Evolutionary conservation across 2,329 filamentous ascomycete species (phyloP).

Genomic region (Fusarium albosuccineum): DNA sequence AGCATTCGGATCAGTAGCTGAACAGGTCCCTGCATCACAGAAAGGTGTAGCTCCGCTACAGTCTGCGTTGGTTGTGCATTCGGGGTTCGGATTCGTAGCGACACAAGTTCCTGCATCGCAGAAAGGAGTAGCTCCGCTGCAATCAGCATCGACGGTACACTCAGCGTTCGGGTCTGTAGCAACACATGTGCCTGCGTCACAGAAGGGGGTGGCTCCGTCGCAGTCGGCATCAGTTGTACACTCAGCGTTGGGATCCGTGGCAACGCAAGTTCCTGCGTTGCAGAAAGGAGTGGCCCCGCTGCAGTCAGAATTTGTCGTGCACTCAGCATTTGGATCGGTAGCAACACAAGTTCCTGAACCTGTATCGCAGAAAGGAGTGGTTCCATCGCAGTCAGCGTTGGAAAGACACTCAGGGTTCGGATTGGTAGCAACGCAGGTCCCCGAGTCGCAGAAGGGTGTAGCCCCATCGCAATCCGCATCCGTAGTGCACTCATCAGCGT

Average conservation of each 20-base stretch:
- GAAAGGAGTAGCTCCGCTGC: not conserved
- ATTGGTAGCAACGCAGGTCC: not conserved
- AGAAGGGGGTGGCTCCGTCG: no score
- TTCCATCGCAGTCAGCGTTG: not conserved
- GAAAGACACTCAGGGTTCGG: not conserved
- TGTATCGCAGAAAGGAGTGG: not conserved
- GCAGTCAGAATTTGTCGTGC: slow-evolving; percentile 2
- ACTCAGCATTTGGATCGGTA: not conserved
- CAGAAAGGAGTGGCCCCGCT: slow-evolving; percentile 7
- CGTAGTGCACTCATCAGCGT: no score
- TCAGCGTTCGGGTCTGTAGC: not conserved
- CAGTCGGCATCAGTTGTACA: not conserved
- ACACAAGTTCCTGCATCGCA: not conserved
- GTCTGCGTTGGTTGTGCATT: no score
- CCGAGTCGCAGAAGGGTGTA: not conserved
- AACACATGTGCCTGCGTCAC: no score
- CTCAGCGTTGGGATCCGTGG: not conserved
- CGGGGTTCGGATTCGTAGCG: no score
- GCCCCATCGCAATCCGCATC: not conserved
- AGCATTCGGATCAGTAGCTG: no score
- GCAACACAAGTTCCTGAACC: no score
- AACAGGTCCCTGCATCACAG: no score
- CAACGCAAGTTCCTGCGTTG: no score
- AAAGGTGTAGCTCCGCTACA: no score
- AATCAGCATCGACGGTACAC: not conserved